These are phyloP conservation scores for Trapa bicornis DNA, from an alignment of 345 rosid genomes.

Conservation along the genomic window DNA sequence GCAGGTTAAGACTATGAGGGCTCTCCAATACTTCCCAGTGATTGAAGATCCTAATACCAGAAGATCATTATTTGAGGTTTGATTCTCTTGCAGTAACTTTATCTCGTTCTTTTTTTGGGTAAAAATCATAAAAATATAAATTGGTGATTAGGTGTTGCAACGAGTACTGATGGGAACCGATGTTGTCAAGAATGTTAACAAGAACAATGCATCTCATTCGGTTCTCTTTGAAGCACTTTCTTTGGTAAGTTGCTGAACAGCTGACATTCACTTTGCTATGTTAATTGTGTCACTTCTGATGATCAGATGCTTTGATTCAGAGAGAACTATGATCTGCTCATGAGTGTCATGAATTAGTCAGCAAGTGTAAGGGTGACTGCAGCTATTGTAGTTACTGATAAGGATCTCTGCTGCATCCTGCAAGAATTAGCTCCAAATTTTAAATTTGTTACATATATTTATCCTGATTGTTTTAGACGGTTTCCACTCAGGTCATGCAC, in stretches of 20 bases:
- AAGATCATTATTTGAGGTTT: constrained; percentile 89
- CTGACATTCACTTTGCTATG: no score
- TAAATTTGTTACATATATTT: neutral
- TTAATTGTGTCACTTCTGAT: no score
- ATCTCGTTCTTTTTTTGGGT: constrained; percentile 8
- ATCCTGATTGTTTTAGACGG: constrained; percentile 3
- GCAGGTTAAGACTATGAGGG: constrained; percentile 99
- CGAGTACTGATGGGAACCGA: constrained; percentile 98
- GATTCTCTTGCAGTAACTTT: constrained; percentile 9
- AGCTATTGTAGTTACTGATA: neutral
- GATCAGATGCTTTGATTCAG: no score
- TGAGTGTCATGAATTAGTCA: no score
- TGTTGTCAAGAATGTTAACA: constrained; percentile 96
- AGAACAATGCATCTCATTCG: constrained; percentile 98
- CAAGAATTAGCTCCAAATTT: neutral
- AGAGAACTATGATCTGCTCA: no score
- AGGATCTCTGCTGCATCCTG: neutral
- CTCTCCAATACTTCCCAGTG: constrained; percentile 94
- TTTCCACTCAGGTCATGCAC: constrained; percentile 73
- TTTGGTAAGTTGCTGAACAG: constrained; percentile 45
- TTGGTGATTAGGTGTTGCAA: constrained; percentile 69
- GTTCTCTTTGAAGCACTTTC: constrained; percentile 99
- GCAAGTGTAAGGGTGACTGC: neutral
- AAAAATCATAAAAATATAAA: constrained; percentile 12
- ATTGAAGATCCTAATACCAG: constrained; percentile 91